These are phyloP conservation scores for Starmerella sirachaensis DNA, from an alignment of 805 yeast species.

Conservation along the genomic window DNA sequence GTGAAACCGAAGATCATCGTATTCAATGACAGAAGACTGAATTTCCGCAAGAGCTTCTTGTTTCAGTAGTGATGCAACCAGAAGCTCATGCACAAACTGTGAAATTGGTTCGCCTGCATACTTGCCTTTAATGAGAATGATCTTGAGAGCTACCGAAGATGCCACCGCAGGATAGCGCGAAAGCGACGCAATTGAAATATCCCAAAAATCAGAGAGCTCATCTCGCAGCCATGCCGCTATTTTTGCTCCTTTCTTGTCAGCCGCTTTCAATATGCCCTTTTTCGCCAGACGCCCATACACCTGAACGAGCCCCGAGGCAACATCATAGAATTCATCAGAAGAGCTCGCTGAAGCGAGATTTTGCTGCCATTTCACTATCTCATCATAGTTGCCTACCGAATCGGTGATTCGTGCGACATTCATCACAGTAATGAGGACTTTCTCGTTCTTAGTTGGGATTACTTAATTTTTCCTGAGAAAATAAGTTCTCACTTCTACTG, in stretches of 20 bases:
- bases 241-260: conserved; percentile 52
- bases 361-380: conserved; percentile 38
- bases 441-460: too few relatives aligned
- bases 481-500: too few relatives aligned
- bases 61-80: conserved; percentile 29
- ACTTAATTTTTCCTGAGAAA: too few relatives aligned
- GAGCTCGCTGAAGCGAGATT: conserved; percentile 27
- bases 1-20: conserved; percentile 60
- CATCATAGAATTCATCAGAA: conserved; percentile 19
- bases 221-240: conserved; percentile 32
- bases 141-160: conserved; percentile 41
- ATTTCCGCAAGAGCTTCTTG: conserved; percentile 24
- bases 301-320: conserved; percentile 32
- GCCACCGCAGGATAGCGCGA: conserved; percentile 3
- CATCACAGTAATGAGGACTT: too few relatives aligned
- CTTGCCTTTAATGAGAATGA: conserved; percentile 40
- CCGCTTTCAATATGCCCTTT: conserved; percentile 31
- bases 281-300: conserved; percentile 40
- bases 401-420: conserved; percentile 11
- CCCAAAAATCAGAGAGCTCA: conserved; percentile 16
- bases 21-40: conserved; percentile 28
- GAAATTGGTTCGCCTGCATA: conserved; percentile 45
- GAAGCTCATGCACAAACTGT: conserved; percentile 36
- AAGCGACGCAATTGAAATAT: neutral
- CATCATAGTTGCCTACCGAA: conserved; percentile 37